Percentiles rank a stretch among this genome's conserved stretches.
phyloP scores from a whole-genome alignment of 305 asterid genomes.

The Fraxinus platypoda region DNA sequence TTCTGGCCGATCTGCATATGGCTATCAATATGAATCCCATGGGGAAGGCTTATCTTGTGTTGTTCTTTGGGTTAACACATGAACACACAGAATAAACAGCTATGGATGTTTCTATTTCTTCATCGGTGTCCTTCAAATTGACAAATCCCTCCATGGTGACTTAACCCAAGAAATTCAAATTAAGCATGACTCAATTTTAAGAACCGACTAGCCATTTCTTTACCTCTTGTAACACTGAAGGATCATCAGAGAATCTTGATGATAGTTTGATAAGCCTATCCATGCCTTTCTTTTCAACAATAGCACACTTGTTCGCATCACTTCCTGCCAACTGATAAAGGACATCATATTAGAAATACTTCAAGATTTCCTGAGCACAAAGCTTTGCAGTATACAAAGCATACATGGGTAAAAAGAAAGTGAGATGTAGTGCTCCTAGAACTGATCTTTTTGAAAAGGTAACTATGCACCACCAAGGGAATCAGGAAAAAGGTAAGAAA shows the following conservation, averaged over 20 bases:
- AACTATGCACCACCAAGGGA: not conserved
- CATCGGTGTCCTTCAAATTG: not conserved
- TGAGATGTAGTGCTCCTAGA: not conserved
- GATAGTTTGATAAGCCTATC: constrained; percentile 73
- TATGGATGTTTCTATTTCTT: not conserved
- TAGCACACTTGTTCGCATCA: constrained; percentile 69
- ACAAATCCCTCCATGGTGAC: not conserved
- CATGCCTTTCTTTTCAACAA: constrained; percentile 78
- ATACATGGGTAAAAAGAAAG: not conserved
- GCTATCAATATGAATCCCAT: not conserved
- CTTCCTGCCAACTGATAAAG: constrained; percentile 91
- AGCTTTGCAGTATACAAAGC: constrained; percentile 3
- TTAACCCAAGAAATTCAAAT: not conserved
- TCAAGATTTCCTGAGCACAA: constrained; percentile 13
- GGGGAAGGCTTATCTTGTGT: not conserved
- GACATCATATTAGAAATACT: constrained; percentile 22
- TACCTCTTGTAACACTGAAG: constrained; percentile 87
- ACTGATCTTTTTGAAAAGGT: not conserved
- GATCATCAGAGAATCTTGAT: constrained; percentile 67
- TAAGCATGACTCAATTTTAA: not conserved
- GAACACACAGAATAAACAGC: not conserved
- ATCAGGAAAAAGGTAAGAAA: not conserved
- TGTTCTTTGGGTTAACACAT: not conserved
- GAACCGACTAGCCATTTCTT: constrained; percentile 6
- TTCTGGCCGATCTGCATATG: not conserved